Evolutionary conservation across 495 filamentous ascomycete genomes (phyloP).

Genomic region (Talaromyces proteolyticus): DNA sequence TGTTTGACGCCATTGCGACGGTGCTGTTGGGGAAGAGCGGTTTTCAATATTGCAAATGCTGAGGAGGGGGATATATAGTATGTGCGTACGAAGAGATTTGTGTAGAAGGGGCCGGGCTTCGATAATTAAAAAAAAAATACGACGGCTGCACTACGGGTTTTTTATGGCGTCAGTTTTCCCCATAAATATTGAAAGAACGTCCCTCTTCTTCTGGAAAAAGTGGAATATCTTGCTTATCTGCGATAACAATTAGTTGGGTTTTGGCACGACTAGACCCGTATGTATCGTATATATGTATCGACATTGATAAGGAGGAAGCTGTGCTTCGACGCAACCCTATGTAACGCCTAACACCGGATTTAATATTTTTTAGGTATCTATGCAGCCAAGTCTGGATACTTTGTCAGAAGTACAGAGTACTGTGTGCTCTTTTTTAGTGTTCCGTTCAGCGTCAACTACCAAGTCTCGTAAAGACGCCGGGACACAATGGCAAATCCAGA

Average conservation of each 20-base stretch:
- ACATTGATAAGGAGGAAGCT: background rate
- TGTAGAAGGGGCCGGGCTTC: too few species aligned
- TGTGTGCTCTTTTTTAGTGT: background rate
- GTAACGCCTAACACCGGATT: background rate
- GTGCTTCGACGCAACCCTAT: too few species aligned
- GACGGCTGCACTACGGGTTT: too few species aligned
- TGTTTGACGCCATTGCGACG: conserved; percentile 12
- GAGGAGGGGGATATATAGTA: too few species aligned
- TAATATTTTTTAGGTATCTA: background rate
- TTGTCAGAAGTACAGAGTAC: too few species aligned
- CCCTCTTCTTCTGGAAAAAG: background rate
- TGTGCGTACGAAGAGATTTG: too few species aligned
- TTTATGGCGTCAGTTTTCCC: background rate
- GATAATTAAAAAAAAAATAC: too few species aligned
- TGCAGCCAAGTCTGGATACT: background rate
- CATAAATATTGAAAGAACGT: background rate
- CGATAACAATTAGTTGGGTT: background rate
- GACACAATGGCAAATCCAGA: conserved; percentile 4
- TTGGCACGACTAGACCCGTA: background rate
- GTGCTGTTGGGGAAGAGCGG: conserved; percentile 5
- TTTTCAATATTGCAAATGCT: too few species aligned
- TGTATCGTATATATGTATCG: background rate
- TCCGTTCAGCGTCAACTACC: background rate
- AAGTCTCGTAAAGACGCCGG: background rate
- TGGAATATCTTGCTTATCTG: background rate